Evolutionary conservation across 2,329 filamentous ascomycete genomes (phyloP).

Genomic region (Nectriaceae sp.): DNA sequence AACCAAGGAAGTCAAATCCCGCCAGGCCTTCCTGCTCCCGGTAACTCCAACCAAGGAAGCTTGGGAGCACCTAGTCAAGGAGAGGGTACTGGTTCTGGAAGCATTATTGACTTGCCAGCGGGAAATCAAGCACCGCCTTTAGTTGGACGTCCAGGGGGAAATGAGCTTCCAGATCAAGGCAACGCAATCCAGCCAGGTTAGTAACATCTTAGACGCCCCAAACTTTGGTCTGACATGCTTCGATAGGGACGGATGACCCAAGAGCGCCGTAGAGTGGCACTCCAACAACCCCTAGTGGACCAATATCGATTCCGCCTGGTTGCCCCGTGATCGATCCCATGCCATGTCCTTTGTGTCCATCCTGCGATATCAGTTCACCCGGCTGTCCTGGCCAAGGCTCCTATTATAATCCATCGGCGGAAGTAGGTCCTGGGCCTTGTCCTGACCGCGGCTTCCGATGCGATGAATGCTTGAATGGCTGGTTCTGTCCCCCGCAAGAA

Average conservation of each 20-base stretch:
- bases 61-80: too few species aligned
- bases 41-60: too few species aligned
- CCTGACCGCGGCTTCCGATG: slow-evolving; percentile 30
- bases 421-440: slow-evolving; percentile 17
- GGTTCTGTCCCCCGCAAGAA: slow-evolving; percentile 35
- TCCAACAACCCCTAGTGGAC: background rate
- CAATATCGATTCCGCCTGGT: background rate
- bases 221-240: too few species aligned
- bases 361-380: slow-evolving; percentile 12
- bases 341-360: slow-evolving; percentile 18
- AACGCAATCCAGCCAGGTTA: too few species aligned
- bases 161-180: background rate
- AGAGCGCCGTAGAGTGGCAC: background rate
- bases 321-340: slow-evolving; percentile 2
- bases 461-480: slow-evolving; percentile 31
- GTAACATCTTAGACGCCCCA: too few species aligned
- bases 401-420: background rate
- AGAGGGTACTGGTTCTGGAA: too few species aligned
- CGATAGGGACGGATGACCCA: too few species aligned
- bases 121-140: too few species aligned
- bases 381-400: slow-evolving; percentile 3
- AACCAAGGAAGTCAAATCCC: background rate
- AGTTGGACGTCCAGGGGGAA: too few species aligned
- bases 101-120: too few species aligned
- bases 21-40: too few species aligned